Conservation (phyloP, 2,329 filamentous ascomycete genomes). For the Microsporum canis region DNA sequence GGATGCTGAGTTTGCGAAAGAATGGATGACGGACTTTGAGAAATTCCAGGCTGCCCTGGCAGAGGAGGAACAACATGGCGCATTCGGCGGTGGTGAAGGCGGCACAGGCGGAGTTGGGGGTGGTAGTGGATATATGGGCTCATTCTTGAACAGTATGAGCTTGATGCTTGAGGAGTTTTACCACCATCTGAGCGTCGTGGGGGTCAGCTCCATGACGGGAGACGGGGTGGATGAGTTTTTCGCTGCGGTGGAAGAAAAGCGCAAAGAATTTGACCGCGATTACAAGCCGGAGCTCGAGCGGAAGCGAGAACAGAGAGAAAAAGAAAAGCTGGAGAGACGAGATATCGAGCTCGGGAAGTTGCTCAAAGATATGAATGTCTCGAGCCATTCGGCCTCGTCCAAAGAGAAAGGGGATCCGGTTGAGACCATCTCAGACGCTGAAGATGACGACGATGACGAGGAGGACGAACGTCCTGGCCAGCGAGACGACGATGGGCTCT, state of each 20-base stretch:
- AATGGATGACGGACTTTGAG: conserved; percentile 99
- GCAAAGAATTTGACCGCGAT: conserved; percentile 74
- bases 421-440: conserved; percentile 40
- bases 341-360: conserved; percentile 80
- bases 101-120: conserved; percentile 53
- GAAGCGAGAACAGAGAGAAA: conserved; percentile 61
- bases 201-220: conserved; percentile 85
- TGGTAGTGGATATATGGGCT: conserved; percentile 92
- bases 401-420: conserved; percentile 21
- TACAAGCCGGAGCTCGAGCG: conserved; percentile 87
- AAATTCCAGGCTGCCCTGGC: conserved; percentile 79
- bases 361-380: conserved; percentile 81
- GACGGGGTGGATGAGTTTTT: conserved; percentile 92
- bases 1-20: conserved; percentile 79
- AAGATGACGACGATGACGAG: conserved; percentile 42
- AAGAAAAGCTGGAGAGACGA: conserved; percentile 57
- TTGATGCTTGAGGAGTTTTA: conserved; percentile 97
- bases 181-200: conserved; percentile 81
- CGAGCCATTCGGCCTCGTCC: conserved; percentile 20
- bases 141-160: conserved; percentile 92
- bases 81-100: conserved; percentile 59
- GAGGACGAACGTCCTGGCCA: conserved; percentile 39
- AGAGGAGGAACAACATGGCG: conserved; percentile 66
- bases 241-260: conserved; percentile 73
- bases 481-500: conserved; percentile 52